These are phyloP conservation scores for Primulina eburnea DNA, from an alignment of 257 asterid genomes.

Conservation along the genomic window DNA sequence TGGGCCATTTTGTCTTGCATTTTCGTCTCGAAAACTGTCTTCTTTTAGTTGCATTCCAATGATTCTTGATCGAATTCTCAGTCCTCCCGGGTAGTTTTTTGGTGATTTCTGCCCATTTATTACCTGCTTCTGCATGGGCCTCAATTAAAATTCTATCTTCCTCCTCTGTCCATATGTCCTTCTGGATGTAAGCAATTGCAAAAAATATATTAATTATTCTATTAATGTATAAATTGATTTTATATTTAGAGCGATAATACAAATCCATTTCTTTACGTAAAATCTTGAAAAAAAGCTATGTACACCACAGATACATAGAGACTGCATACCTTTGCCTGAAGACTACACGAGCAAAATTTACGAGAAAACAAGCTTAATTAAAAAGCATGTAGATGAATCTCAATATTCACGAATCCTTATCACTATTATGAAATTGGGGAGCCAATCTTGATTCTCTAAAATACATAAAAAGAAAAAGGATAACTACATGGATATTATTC, in stretches of 20 bases:
- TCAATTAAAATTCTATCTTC: constrained; percentile 68
- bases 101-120: constrained; percentile 91
- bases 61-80: constrained; percentile 87
- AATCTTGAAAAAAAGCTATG: too few species aligned
- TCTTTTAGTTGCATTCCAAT: constrained; percentile 90
- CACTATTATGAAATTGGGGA: too few species aligned
- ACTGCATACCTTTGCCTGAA: too few species aligned
- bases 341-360: too few species aligned
- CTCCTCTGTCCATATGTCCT: constrained; percentile 82
- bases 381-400: too few species aligned
- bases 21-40: constrained; percentile 69
- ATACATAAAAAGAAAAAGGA: too few species aligned
- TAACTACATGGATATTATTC: too few species aligned
- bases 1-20: constrained; percentile 77
- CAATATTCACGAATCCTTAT: too few species aligned
- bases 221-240: too few species aligned
- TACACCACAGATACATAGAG: too few species aligned
- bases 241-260: neutral
- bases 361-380: too few species aligned
- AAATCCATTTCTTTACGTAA: neutral
- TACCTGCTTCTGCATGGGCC: constrained; percentile 69
- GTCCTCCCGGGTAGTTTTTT: constrained; percentile 67
- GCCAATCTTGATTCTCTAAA: too few species aligned
- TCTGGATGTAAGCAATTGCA: constrained; percentile 38
- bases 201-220: neutral